Base-by-base conservation (phyloP, 371 early-diverging fungal species). In the Mucor ambiguus region DNA sequence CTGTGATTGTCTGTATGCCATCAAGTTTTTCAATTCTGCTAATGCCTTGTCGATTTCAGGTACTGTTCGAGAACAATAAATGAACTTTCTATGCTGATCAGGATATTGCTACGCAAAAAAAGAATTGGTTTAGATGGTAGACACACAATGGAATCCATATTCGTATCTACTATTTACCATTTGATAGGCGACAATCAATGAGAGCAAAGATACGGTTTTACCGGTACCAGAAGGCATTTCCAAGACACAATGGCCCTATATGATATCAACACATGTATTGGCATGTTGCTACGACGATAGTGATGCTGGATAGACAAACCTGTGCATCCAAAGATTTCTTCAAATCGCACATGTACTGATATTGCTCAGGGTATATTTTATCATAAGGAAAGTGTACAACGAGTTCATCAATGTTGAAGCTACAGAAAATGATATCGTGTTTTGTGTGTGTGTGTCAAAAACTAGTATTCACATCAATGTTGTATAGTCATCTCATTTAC, bases 221-320 rank as follows among this genome's bases (percentile, higher is more conserved):
- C 99, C 99, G 0, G 99, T 99, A 46, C 99, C 99, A 18, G 99
- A 99, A 58, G 99, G 99, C 99, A 99, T 99, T 85, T 99, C 99
- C 18, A 99, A 86, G 57, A 99, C 86, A 69, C 94, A 92, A 71
- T 97, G 96, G 35, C 99, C 98, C 92, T 94, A 70, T 10, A 46
- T 28, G 12, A 38, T 58, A 38, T 30, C 41, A 20, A 22, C 20
- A 16, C 49, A 24, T 20, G 2, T 35, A 16, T 61, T 49, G 16
- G 28, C 24, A 26, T 52, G 11, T 26, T 8, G 26, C 12, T 52
- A 26, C 24, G 12, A 26, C 14, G 5, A 8, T 26, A 3, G 20
- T 49, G 52, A 10, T 3, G 12, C 12, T 52, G 2, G 1, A 12
- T 16, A 1, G 16, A 44, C 29, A 60, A 78, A 90, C 98, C 84